Evolutionary conservation across 2,329 filamentous ascomycete species (phyloP), one percentile per base, ranked within the genome.

Genomic region (Fonsecaea monophora): DNA sequence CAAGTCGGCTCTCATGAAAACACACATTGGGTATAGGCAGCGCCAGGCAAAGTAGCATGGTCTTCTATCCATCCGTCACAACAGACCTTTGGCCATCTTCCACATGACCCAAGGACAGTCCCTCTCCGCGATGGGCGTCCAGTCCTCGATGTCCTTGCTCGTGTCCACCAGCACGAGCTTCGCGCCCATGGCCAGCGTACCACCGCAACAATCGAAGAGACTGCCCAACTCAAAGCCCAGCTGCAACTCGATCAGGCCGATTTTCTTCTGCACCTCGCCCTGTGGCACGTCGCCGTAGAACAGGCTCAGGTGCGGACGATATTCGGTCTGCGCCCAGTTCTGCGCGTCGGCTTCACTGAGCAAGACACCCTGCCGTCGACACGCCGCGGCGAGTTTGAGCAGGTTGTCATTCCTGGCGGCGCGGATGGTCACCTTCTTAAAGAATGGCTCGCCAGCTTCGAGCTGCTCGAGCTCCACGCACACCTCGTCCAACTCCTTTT

Each of bases 161-260:
- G 68, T 70, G 30, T 70, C 68, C 15, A 70, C 68, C 6, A 70
- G 60, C 57, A 70, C 68, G 25, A 70, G 53, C 50, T 66, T 60
- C 13, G 53, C 63, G 21, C 68, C 68, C 66, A 66, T 63, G 6
- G 62, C 55, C 50, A 70, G 25, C 3, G 63, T 68, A 18, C 68
- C 68, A 5, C 68, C 68, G 64, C 68, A 70, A 40, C 68, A 70
- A 42, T 65, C 68, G 55, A 70, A 70, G 18, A 70, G 37, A 66
- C 65, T 68, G 10, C 68, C 68, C 25, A 70, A 50, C 35, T 65
- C 66, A 12, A 61, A 70, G 9, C 65, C 68, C 13, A 70, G 25
- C 56, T 70, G 68, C 63, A 68, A 18, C 58, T 70, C 68, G 18
- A 70, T 65, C 21, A 68, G n/a, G 8, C 55, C 38, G 35, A 70